phyloP scores from a whole-genome alignment of 345 rosid genomes.

The Theobroma cacao region DNA sequence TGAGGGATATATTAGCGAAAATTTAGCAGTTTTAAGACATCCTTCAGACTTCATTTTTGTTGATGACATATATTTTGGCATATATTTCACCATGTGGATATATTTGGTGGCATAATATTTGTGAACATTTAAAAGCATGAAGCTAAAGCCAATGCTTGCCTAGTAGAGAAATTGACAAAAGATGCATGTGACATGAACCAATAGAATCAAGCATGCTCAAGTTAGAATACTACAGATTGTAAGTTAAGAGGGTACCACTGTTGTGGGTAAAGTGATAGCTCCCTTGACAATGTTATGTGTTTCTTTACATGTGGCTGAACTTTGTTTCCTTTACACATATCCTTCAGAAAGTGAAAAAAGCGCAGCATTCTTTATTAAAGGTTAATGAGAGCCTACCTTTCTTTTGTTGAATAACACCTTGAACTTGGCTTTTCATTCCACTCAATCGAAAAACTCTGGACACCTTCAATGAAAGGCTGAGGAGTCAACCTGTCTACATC shows the following conservation, averaged over 20 bases:
- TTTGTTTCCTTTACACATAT: conserved; percentile 11
- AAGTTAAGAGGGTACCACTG: neutral
- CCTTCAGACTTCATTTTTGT: neutral
- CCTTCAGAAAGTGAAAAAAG: conserved; percentile 22
- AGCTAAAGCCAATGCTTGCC: conserved; percentile 12
- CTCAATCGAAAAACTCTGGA: neutral
- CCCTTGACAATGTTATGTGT: neutral
- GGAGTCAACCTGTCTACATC: neutral
- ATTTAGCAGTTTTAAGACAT: neutral
- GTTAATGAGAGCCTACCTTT: conserved; percentile 1
- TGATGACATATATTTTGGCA: neutral
- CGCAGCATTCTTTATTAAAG: conserved; percentile 11
- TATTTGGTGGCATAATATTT: conserved; percentile 4
- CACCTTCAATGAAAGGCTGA: neutral
- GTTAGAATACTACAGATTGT: neutral
- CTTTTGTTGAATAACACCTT: neutral
- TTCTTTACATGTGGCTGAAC: conserved; percentile 15
- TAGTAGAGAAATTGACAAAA: conserved; percentile 14
- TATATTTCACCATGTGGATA: neutral
- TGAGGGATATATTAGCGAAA: neutral
- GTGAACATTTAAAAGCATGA: conserved; percentile 6
- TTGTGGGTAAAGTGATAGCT: neutral
- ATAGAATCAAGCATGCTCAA: neutral
- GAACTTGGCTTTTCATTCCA: conserved; percentile 1
- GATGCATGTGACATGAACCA: neutral